These are phyloP conservation scores for Sambucus nigra DNA, from an alignment of 129 eudicot species.

Conservation along the genomic window DNA sequence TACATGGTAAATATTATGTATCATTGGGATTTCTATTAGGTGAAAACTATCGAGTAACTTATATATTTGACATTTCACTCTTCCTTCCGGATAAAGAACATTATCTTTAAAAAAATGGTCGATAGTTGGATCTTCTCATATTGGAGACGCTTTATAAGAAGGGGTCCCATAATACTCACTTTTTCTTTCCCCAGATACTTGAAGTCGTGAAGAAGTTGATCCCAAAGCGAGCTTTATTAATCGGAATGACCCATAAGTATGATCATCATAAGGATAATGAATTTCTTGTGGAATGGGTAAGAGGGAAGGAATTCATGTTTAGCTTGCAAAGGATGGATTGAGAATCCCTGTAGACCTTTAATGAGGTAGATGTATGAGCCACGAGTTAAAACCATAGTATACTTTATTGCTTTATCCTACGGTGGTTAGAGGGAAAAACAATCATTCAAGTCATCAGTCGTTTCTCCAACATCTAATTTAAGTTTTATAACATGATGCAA, in stretches of 20 bases:
- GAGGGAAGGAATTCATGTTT: slow-evolving; percentile 92
- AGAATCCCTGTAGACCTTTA: slow-evolving; percentile 68
- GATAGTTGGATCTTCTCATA: too few relatives aligned
- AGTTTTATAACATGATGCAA: not conserved
- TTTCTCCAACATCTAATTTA: not conserved
- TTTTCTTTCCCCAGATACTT: slow-evolving; percentile 94
- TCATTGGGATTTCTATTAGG: too few relatives aligned
- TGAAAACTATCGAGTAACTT: too few relatives aligned
- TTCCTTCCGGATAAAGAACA: too few relatives aligned
- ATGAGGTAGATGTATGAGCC: slow-evolving; percentile 1
- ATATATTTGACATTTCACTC: too few relatives aligned
- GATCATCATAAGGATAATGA: slow-evolving; percentile 84
- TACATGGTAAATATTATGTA: too few relatives aligned
- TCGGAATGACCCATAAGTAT: slow-evolving; percentile 95
- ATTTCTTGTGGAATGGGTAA: slow-evolving; percentile 77
- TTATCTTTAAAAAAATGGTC: too few relatives aligned
- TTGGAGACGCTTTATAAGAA: too few relatives aligned
- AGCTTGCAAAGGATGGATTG: slow-evolving; percentile 94
- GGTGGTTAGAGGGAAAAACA: not conserved
- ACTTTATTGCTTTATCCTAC: not conserved
- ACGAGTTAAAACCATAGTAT: not conserved
- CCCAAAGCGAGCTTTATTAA: slow-evolving; percentile 81
- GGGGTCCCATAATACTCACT: slow-evolving; percentile 72
- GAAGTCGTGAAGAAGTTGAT: slow-evolving; percentile 71
- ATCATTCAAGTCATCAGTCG: too few relatives aligned